A percentile compares a stretch with the other conserved stretches of the same genome.
phyloP scores from a whole-genome alignment of 768 basidiomycete genomes.

The Albatrellus ellisii region DNA sequence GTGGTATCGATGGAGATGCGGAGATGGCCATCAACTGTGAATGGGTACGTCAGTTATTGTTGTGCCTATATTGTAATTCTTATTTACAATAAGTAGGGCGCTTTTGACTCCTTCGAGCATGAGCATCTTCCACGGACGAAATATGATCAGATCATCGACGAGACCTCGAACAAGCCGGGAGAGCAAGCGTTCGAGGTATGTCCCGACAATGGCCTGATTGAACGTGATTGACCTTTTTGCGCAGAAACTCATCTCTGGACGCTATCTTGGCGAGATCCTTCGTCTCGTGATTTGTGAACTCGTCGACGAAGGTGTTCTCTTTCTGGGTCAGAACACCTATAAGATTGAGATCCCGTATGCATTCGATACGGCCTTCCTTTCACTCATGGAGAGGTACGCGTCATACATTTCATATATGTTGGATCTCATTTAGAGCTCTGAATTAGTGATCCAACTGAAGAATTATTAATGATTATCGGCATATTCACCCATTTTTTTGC shows the following conservation, averaged over 20 bases:
- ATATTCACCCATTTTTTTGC: slow-evolving; percentile 97
- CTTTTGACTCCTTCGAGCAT: slow-evolving; percentile 93
- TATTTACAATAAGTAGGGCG: slow-evolving; percentile 43
- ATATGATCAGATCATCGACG: slow-evolving; percentile 87
- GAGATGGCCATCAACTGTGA: slow-evolving; percentile 97
- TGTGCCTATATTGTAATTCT: not conserved
- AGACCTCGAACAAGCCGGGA: slow-evolving; percentile 89
- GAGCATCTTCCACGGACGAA: slow-evolving; percentile 92
- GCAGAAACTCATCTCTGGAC: slow-evolving; percentile 91
- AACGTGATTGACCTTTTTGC: slow-evolving; percentile 10
- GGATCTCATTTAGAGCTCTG: not conserved
- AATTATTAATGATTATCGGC: slow-evolving; percentile 91
- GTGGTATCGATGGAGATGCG: slow-evolving; percentile 51
- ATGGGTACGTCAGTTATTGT: slow-evolving; percentile 45
- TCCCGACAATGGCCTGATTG: not conserved
- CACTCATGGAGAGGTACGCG: slow-evolving; percentile 83
- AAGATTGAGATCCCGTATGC: slow-evolving; percentile 90
- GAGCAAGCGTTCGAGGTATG: slow-evolving; percentile 87
- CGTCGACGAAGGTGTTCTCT: slow-evolving; percentile 92
- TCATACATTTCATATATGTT: slow-evolving; percentile 17
- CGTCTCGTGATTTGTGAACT: slow-evolving; percentile 92
- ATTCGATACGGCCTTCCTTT: slow-evolving; percentile 94
- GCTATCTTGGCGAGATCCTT: slow-evolving; percentile 93
- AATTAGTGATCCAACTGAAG: slow-evolving; percentile 84
- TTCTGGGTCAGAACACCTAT: slow-evolving; percentile 97